Base-by-base conservation (phyloP, 1,284 basidiomycete genomes). In the Sporisorium iseilematis-ciliati region DNA sequence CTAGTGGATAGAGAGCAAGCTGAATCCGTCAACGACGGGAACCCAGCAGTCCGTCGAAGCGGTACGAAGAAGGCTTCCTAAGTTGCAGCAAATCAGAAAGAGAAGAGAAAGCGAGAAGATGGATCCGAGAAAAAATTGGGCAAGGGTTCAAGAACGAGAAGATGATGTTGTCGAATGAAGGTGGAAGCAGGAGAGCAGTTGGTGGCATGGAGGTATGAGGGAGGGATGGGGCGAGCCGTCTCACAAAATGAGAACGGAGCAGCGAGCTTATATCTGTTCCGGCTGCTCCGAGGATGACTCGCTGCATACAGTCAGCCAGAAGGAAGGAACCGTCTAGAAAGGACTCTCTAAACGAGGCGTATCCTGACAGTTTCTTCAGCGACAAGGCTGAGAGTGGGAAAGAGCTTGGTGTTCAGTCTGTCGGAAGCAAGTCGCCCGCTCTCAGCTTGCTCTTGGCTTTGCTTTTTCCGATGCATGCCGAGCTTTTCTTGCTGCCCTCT, bases 41-140 rank as follows among this genome's bases (percentile, higher is more conserved):
- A 52, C 35, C 16, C 54, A 57, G 61, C 61, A 52, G 21, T 46
- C 41, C 12, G 49, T 26, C 25, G 55, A 48, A 21, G 41, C 42
- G 33, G 23, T 14, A 10, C 12, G 8, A 33, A 12, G 53, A 29
- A n/a, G 26, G 25, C 33, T 31, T 29, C 48, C 26, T n/a, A 16
- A 29, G 38, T 11, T 40, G 45, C n/a, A 60, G 59, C 38, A 55
- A 52, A 16, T 4, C 40, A 45, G 46, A 41, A 21, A 31, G 1
- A 25, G 25, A 53, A 41, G 31, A 48, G 41, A 21, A 41, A 48
- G 29, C 31, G 42, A 54, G 50, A 25, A 8, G 23, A 48, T 21
- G 10, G 26, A 14, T 35, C 33, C 21, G 2, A 23, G 16, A n/a
- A 26, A 18, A 52, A 35, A 38, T 38, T 40, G 23, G 35, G 54